Base-by-base conservation (phyloP, 1,284 basidiomycete species). In the Leccinum variabile region DNA sequence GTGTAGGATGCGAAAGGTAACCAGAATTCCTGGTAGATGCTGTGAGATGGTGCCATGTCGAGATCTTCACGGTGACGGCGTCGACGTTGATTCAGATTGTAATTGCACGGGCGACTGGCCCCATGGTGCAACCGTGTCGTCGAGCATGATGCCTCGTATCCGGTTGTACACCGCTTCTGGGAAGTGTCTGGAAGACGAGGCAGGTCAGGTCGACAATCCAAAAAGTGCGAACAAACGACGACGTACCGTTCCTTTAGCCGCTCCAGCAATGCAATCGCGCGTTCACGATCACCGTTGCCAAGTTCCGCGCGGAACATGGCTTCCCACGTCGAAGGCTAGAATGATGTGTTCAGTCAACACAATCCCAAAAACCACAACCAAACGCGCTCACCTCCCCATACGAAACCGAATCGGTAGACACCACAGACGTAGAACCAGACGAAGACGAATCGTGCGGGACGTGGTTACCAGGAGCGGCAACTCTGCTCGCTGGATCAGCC, bases 291-390 rank as follows among this genome's bases (percentile, higher is more conserved):
- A 9, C 94, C 94, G 57, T 83, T 85, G 16, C 86, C 86, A 9
- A 98, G 80, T 76, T 99, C 97, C 3, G 93, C 93, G 22, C 93
- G 86, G 66, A 99, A 90, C 95, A 99, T 99, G 5, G 87, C 87
- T 74, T 97, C 95, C 89, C 92, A 95, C 1, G 93, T 93, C 50
- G 91, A 93, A 16, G 92, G 90, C 88, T 92, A 68, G 65, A 46
- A 64, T 54, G 10, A 28, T 1, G 28, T 16, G 60, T 61, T 57
- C 25, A 59, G 59, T 41, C n/a, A 28, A 53, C 22, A 62, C 54
- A 37, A 37, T 16, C 10, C 54, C 33, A 50, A 18, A 35, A 6
- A 9, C 14, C 22, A 33, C 3, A 22, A 14, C 2, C 13, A 13
- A 0, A 18, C 3, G 10, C 16, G 70, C 88, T 78, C 64, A 96